Base-by-base conservation (phyloP, 805 yeast genomes). In the Priceomyces melissophilus region DNA sequence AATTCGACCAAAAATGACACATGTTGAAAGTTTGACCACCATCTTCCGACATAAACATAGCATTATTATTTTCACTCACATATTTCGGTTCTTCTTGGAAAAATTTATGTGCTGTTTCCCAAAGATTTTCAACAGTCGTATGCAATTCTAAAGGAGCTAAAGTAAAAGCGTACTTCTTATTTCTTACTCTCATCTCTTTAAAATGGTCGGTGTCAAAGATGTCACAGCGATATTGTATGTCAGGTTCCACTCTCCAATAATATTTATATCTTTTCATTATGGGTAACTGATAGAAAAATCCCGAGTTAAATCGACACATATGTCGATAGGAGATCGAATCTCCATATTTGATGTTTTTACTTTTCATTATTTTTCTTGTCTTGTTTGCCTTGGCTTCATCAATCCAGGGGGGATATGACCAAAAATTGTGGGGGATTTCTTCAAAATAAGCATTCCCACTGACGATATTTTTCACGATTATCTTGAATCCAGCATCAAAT, bases 1-100 rank as follows among this genome's bases (percentile, higher is more conserved):
- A 81, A 56, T 81, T 81, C 10, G 85, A 75, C 89, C 90, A 83
- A 59, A 80, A 84, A 59, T 84, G 91, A 53, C 90, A 84, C 57
- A 74, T 56, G 52, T 83, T 84, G 59, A 79, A 84, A 1, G 78
- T 41, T 12, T 23, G 26, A 9, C 46, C 48, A 10, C 47, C 30
- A 47, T 55, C 50, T 30, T 52, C 43, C 28, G 54, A 42, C 16
- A 55, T 23, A 31, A 49, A 44, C 15, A 32, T 45, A 39, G 45
- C 47, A 41, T 50, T 42, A 38, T 53, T 53, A 36, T 53, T 46
- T 31, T 34, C 23, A 3, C 44, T 47, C 12, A 47, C 41, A 25
- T 33, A 32, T 11, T 40, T 17, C n/a, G 42, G 41, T 28, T 40
- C 23, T 16, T 30, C n/a, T 10, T 32, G 28, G 20, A 38, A 13